A percentile compares a stretch with the other conserved stretches of the same genome.
phyloP scores from a whole-genome alignment of 2,329 filamentous ascomycete species.

The Sarocladiaceae sp. region DNA sequence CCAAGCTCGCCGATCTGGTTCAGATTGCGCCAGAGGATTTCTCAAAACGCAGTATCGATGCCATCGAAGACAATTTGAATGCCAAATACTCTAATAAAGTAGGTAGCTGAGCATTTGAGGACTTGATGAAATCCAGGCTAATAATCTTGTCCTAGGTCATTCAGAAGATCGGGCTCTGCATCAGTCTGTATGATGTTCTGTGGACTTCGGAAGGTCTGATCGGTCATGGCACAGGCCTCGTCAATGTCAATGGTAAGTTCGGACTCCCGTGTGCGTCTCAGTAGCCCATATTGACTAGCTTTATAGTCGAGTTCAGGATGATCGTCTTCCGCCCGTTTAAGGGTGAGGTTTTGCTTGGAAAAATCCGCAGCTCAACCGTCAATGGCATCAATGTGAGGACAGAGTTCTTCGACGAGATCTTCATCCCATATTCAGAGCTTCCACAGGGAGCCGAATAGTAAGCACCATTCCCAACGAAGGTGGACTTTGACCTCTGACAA shows the following conservation, averaged over 20 bases:
- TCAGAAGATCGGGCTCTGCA: constrained; percentile 88
- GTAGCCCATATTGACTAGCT: neutral
- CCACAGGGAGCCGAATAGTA: constrained; percentile 75
- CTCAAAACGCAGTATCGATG: constrained; percentile 72
- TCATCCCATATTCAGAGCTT: constrained; percentile 69
- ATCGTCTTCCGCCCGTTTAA: constrained; percentile 96
- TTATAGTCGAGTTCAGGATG: constrained; percentile 74
- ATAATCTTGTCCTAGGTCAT: constrained; percentile 55
- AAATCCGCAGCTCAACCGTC: constrained; percentile 70
- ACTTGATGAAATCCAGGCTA: neutral
- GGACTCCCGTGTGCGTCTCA: neutral
- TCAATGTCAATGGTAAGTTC: constrained; percentile 80
- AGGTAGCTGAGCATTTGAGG: constrained; percentile 4
- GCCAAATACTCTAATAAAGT: constrained; percentile 94
- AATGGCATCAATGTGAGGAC: constrained; percentile 74
- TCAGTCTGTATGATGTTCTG: constrained; percentile 88
- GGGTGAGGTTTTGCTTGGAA: constrained; percentile 82
- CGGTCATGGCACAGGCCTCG: constrained; percentile 84
- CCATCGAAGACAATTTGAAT: constrained; percentile 96
- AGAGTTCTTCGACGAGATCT: constrained; percentile 93
- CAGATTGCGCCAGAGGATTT: constrained; percentile 90
- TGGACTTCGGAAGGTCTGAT: constrained; percentile 91
- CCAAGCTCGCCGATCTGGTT: constrained; percentile 89
- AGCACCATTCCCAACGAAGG: constrained; percentile 24
- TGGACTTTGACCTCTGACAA: neutral